Percentiles rank a stretch among this genome's conserved stretches.
Conservation (phyloP, 495 filamentous ascomycete genomes). For the Annulohypoxylon moriforme region DNA sequence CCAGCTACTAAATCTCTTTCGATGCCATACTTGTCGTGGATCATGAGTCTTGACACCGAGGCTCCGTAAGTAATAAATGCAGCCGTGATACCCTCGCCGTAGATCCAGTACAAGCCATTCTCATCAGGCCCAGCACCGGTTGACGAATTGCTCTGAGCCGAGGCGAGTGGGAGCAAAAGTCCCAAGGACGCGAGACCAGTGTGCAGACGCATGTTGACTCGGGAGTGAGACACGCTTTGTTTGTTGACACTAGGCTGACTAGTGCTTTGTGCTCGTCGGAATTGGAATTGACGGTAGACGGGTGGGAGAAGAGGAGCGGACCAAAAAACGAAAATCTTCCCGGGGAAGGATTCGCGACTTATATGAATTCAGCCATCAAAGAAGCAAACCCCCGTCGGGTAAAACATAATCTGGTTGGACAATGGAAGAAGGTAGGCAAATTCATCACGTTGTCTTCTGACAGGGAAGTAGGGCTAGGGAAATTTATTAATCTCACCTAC, state of each 20-base stretch:
- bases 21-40: slow-evolving; percentile 76
- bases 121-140: slow-evolving; percentile 51
- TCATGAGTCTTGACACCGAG: slow-evolving; percentile 75
- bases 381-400: slow-evolving; percentile 24
- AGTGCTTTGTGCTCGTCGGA: slow-evolving; percentile 34
- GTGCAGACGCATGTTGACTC: slow-evolving; percentile 48
- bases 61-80: slow-evolving; percentile 84
- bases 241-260: slow-evolving; percentile 35
- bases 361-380: slow-evolving; percentile 45
- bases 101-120: slow-evolving; percentile 76
- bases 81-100: slow-evolving; percentile 75
- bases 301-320: slow-evolving; percentile 29
- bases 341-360: slow-evolving; percentile 42
- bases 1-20: slow-evolving; percentile 77
- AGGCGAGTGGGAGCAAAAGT: slow-evolving; percentile 44
- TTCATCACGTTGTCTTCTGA: slow-evolving; percentile 37
- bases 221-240: slow-evolving; percentile 28
- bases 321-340: neutral
- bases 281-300: slow-evolving; percentile 42
- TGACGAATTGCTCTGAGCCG: slow-evolving; percentile 34
- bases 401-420: slow-evolving; percentile 44
- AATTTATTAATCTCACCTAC: slow-evolving; percentile 48
- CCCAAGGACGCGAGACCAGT: slow-evolving; percentile 42
- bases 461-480: slow-evolving; percentile 33
- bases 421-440: slow-evolving; percentile 28